These are phyloP conservation scores for Mangifera indica DNA, from an alignment of 345 rosid genomes.

Conservation along the genomic window DNA sequence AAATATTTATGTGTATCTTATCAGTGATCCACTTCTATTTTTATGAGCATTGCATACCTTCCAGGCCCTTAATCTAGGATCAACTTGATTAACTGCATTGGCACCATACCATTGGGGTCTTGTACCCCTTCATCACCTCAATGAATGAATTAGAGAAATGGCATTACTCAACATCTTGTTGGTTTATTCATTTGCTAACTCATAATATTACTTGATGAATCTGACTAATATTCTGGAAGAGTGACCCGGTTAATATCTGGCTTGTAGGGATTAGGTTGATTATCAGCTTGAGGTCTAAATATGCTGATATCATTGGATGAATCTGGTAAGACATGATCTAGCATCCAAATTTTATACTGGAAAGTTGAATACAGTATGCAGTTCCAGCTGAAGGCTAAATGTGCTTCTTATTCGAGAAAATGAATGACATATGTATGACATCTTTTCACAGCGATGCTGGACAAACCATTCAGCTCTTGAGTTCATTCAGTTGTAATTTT, in stretches of 20 bases:
- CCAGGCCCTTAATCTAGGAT: no score
- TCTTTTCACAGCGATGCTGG: neutral
- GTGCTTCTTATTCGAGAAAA: neutral
- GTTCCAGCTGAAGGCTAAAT: neutral
- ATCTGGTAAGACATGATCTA: neutral
- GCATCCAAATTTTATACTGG: neutral
- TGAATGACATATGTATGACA: neutral
- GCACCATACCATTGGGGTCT: no score
- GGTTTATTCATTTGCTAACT: neutral
- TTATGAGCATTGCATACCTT: no score
- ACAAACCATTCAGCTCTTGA: neutral
- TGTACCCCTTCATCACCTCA: no score
- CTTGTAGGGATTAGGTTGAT: conserved; percentile 35
- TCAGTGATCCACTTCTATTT: neutral
- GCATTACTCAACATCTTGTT: no score
- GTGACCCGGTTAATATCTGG: conserved; percentile 17
- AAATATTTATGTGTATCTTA: neutral
- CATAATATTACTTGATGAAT: neutral
- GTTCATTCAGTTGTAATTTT: neutral
- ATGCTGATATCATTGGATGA: neutral
- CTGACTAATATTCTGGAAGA: neutral
- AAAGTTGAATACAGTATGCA: neutral
- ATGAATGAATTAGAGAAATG: no score
- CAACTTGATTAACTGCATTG: no score
- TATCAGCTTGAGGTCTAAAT: neutral